Evolutionary conservation across 495 filamentous ascomycete genomes (phyloP), one percentile per base, ranked within the genome.

Genomic region (Trichoderma virens): DNA sequence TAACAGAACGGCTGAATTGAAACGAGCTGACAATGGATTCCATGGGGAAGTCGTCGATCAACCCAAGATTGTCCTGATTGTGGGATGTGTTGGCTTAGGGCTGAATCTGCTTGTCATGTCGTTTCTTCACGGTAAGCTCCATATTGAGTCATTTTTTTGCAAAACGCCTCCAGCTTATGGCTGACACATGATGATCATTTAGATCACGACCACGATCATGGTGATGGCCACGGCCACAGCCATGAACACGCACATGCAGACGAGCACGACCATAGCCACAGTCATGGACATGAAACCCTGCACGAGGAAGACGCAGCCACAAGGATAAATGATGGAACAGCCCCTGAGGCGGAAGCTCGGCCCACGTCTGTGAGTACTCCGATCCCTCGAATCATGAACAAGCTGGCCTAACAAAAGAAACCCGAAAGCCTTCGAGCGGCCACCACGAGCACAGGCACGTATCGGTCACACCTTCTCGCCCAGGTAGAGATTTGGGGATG

Each of bases 41-140:
- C 16, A 18, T 34, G 2, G 3, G n/a, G 25, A 16, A 78, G 82
- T 80, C 65, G 85, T 97, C 60, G 82, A 86, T 39, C 85, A 92
- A 54, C 90, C 92, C 0, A 83, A 83, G 66, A 75, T 96, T 6
- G 86, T 96, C 13, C 82, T 93, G 43, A 88, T 90, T 51, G 89
- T 96, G 51, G 93, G 93, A 5, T 91, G 84, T 67, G 82, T 90
- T 51, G 93, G 93, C 5, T 80, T 98, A 7, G 73, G 83, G 2
- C 87, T 91, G 20, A 98, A 98, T 65, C 85, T 98, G 31, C 71
- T 96, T 39, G 92, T 90, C 3, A 80, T 92, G 18, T 82, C 86
- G 11, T 80, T 98, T 31, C 87, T 98, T 65, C 93, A 97, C 70
- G 92, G 94, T 80, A 56, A 59, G 71, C 62, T 28, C 3, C 16